Evolutionary conservation across 805 yeast species (phyloP).

Genomic region (Yarrowia alimentaria): DNA sequence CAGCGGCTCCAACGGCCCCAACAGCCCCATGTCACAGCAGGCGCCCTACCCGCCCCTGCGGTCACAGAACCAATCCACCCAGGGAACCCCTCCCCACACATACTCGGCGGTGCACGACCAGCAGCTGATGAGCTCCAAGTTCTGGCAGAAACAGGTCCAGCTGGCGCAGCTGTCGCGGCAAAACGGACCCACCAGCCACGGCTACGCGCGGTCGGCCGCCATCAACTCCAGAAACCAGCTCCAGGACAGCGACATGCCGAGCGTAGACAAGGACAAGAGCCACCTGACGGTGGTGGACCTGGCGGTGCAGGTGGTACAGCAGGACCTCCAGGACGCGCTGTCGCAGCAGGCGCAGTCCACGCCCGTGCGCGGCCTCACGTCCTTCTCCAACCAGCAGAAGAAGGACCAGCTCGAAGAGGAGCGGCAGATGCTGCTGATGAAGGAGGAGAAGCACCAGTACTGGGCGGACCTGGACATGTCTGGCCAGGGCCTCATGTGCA

Average conservation of each 20-base stretch:
- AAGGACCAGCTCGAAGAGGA: conserved; percentile 44
- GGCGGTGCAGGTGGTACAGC: conserved; percentile 42
- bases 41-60: conserved; percentile 30
- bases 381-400: conserved; percentile 38
- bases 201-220: conserved; percentile 82
- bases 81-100: background rate
- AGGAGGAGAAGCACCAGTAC: conserved; percentile 58
- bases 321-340: conserved; percentile 32
- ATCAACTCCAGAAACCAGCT: conserved; percentile 45
- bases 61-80: too few species aligned
- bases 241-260: conserved; percentile 7
- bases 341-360: conserved; percentile 24
- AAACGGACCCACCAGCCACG: conserved; percentile 63
- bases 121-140: conserved; percentile 29
- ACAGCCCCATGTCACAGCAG: conserved; percentile 25
- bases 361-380: conserved; percentile 31
- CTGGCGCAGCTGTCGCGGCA: conserved; percentile 68
- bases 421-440: conserved; percentile 42
- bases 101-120: too few species aligned
- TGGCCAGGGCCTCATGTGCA: conserved; percentile 74
- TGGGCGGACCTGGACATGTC: conserved; percentile 94
- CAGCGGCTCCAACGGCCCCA: conserved; percentile 23
- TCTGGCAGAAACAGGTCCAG: conserved; percentile 79
- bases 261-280: conserved; percentile 34
- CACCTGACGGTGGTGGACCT: conserved; percentile 41